Conservation (phyloP, 2,329 filamentous ascomycete species). For the Passalora sequoiae region DNA sequence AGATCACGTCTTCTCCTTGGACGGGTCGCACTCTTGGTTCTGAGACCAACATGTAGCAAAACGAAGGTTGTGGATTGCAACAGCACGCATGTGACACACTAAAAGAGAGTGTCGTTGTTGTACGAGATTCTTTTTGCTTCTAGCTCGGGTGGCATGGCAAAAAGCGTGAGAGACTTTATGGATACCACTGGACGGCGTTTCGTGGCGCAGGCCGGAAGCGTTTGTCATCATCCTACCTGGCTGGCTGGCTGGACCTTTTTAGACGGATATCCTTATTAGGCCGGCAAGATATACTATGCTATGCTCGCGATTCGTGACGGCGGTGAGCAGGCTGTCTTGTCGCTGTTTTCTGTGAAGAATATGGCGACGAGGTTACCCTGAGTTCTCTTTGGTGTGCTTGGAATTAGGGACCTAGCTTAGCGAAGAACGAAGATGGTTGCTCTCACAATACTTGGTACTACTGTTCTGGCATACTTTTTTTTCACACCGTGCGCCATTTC, state of each 20-base stretch:
- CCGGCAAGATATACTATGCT: slow-evolving; percentile 4
- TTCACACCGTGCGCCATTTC: too few species aligned
- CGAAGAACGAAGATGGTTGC: not conserved
- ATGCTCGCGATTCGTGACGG: not conserved
- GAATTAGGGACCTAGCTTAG: slow-evolving; percentile 6
- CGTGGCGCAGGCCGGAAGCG: not conserved
- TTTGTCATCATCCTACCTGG: not conserved
- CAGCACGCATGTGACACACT: slow-evolving; percentile 9
- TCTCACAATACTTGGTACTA: not conserved
- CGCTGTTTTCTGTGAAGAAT: slow-evolving; percentile 1
- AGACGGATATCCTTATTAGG: not conserved
- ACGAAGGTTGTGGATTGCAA: slow-evolving; percentile 8
- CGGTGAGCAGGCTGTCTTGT: slow-evolving; percentile 1
- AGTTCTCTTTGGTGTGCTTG: slow-evolving; percentile 6
- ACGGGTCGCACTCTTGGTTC: slow-evolving; percentile 5
- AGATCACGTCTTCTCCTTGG: not conserved
- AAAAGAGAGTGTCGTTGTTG: too few species aligned
- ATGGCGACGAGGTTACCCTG: slow-evolving; percentile 5
- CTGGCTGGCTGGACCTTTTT: slow-evolving; percentile 6
- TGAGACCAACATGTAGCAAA: slow-evolving; percentile 10
- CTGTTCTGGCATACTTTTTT: too few species aligned
- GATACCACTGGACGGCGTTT: slow-evolving; percentile 10
- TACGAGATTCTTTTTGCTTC: too few species aligned
- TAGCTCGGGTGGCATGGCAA: too few species aligned
- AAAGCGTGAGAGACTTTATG: not conserved